Conservation (phyloP, 805 yeast genomes). For the Cyberlindnera meyerae region DNA sequence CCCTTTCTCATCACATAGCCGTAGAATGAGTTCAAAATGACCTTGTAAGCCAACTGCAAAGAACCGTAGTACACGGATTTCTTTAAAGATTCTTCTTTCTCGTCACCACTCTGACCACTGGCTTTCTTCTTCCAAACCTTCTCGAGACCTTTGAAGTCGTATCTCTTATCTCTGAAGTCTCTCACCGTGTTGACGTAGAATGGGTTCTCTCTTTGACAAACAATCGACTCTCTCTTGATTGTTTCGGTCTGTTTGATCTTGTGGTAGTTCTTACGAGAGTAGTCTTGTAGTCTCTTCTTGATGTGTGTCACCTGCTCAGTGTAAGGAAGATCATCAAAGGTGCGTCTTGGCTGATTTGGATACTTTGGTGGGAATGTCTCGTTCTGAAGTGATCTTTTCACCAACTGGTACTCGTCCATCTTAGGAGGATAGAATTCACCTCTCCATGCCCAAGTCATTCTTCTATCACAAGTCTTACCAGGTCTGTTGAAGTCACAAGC, state of each 20-base stretch:
- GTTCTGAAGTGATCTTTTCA: constrained; percentile 72
- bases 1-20: constrained; percentile 99
- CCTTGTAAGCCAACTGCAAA: constrained; percentile 93
- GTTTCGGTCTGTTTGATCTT: constrained; percentile 77
- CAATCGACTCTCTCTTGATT: constrained; percentile 84
- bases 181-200: constrained; percentile 94
- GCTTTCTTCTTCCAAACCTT: constrained; percentile 90
- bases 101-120: constrained; percentile 45
- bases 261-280: constrained; percentile 81
- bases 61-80: constrained; percentile 94
- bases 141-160: constrained; percentile 89
- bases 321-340: constrained; percentile 72
- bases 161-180: constrained; percentile 90
- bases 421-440: constrained; percentile 93
- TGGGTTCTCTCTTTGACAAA: constrained; percentile 97
- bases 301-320: constrained; percentile 72
- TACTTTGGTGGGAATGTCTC: constrained; percentile 68
- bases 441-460: constrained; percentile 96
- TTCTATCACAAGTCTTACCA: constrained; percentile 87
- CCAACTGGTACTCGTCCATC: constrained; percentile 86
- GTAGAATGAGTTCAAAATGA: constrained; percentile 91
- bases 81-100: constrained; percentile 86
- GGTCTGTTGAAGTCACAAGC: constrained; percentile 96
- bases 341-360: constrained; percentile 51
- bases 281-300: constrained; percentile 75